Base-by-base conservation (phyloP, 169 alveolate genomes). In the Plasmodium adleri region DNA sequence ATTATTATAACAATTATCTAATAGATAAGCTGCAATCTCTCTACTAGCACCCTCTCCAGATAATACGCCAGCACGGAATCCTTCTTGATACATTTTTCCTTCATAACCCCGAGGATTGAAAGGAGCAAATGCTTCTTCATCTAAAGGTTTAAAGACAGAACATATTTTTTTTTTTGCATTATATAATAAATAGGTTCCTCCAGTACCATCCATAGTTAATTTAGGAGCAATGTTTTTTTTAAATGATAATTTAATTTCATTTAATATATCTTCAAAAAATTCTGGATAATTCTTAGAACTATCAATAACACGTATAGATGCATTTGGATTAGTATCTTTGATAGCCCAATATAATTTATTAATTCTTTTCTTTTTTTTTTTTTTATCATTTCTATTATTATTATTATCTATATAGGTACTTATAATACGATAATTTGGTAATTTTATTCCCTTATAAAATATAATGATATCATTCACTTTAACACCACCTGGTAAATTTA, bases 101-200 rank as follows among this genome's bases (percentile, higher is more conserved):
- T 94, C 96, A 95, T 98, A 96, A 9, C 99, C 99, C 47, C 99
- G 94, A 12, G 99, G 99, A 87, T 99, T 99, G 92, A 96, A 97
- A 10, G 99, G 99, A 12, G 99, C 98, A 90, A 97, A 98, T 26
- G 99, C 99, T 92, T 99, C 99, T 90, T 99, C 99, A 94, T 99
- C 99, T 64, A 96, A 70, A 10, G 99, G 99, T 83, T 99, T 99
- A 93, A 99, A 99, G 74, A 99, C 96, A 2, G 99, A 99, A 47
- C 97, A 94, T 2, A 95, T 96, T 64, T 95, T 96, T 74, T 97
- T 97, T 58, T 93, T 92, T 56, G 94, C 94, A 90, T 97, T 95
- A 90, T 96, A 96, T 94, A 99, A 88, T 60, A 97, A 91, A 89
- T 99, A 99, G 13, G 99, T 97, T 12, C 99, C 99, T 17, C 99